Evolutionary conservation across 1,284 basidiomycete genomes (phyloP).

Genomic region (Moesziomyces sp.): DNA sequence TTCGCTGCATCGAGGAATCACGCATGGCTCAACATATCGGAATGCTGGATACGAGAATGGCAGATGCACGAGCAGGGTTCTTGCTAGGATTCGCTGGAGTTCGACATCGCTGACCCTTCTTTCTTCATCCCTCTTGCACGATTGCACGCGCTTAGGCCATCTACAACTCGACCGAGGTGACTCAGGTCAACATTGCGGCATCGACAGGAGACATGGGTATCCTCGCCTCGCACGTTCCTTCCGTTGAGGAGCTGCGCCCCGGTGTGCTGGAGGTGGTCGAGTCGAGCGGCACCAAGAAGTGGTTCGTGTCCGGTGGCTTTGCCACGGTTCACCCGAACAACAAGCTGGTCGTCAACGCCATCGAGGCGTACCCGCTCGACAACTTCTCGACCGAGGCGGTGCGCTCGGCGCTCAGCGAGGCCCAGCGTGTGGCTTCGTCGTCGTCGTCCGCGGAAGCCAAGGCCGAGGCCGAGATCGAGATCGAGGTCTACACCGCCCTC

Average conservation of each 20-base stretch:
- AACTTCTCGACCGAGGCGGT: conserved; percentile 89
- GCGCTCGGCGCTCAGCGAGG: conserved; percentile 88
- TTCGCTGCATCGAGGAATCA: too few relatives aligned
- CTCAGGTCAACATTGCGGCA: conserved; percentile 64
- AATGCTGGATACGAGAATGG: neutral
- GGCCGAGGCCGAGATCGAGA: conserved; percentile 91
- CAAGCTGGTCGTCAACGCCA: conserved; percentile 93
- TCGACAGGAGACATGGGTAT: conserved; percentile 67
- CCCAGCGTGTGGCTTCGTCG: conserved; percentile 81
- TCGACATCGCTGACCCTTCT: neutral
- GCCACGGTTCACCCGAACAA: conserved; percentile 98
- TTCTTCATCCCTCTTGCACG: neutral
- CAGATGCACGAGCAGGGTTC: neutral
- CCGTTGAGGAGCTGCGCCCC: conserved; percentile 66
- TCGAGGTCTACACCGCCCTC: conserved; percentile 93
- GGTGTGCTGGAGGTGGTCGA: conserved; percentile 67
- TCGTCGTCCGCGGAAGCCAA: conserved; percentile 92
- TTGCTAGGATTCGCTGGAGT: neutral
- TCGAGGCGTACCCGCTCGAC: conserved; percentile 94
- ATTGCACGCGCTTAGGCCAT: conserved; percentile 40
- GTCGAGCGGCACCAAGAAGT: conserved; percentile 61
- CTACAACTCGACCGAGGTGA: conserved; percentile 59
- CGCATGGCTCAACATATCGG: too few relatives aligned
- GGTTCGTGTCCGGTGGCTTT: conserved; percentile 88
- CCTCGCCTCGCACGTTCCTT: conserved; percentile 66